phyloP scores from a whole-genome alignment of 116 monocot species.

The Phalaenopsis hybrid region DNA sequence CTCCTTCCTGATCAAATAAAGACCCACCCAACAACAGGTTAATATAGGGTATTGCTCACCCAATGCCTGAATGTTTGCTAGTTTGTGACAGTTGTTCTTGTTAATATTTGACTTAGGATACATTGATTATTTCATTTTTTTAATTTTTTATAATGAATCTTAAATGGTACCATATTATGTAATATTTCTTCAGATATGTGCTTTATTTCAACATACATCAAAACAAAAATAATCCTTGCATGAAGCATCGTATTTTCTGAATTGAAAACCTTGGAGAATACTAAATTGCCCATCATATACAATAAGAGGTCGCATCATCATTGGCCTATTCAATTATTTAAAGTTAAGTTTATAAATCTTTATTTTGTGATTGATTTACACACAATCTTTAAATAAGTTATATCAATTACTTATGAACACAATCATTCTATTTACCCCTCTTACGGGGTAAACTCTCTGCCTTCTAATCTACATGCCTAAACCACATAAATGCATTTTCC shows the following conservation, averaged over 20 bases:
- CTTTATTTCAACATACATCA: background rate
- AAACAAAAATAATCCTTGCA: background rate
- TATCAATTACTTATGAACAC: no score
- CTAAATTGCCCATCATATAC: background rate
- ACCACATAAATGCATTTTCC: no score
- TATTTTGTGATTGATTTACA: no score
- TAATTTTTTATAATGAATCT: background rate
- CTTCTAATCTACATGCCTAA: no score
- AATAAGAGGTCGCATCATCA: background rate
- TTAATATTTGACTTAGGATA: background rate
- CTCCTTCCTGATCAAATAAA: no score
- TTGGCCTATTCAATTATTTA: background rate
- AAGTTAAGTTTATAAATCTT: background rate
- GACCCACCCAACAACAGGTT: background rate
- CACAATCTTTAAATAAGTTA: no score
- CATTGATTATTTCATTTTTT: background rate
- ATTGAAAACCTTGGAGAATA: background rate
- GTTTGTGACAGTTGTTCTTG: background rate
- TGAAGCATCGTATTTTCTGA: background rate
- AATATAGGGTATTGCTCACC: background rate
- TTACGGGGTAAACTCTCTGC: no score
- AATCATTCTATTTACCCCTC: no score
- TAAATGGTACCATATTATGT: background rate
- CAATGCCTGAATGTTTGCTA: background rate
- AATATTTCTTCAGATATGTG: no score